A percentile compares a stretch with the other conserved stretches of the same genome.
phyloP scores from a whole-genome alignment of 1,139 yeast genomes.

The Taphrina wiesneri region DNA sequence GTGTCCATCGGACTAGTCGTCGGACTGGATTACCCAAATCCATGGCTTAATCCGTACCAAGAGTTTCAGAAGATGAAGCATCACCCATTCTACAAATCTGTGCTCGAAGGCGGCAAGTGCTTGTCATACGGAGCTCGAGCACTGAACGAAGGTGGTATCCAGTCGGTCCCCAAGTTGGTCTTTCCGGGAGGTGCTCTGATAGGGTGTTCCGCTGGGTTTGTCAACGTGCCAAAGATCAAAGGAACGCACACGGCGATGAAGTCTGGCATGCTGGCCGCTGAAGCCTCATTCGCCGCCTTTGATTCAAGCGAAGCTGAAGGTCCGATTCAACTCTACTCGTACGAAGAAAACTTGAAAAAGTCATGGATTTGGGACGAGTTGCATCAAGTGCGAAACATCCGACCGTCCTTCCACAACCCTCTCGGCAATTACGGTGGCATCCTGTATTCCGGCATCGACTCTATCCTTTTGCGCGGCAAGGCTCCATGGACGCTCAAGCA shows the following conservation, averaged over 20 bases:
- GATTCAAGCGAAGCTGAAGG: slow-evolving; percentile 50
- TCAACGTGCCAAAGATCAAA: slow-evolving; percentile 94
- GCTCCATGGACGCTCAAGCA: slow-evolving; percentile 87
- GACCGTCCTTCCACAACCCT: slow-evolving; percentile 81
- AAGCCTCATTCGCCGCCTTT: slow-evolving; percentile 64
- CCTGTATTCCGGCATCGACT: slow-evolving; percentile 79
- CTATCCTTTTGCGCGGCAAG: slow-evolving; percentile 71
- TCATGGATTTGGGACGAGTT: slow-evolving; percentile 90
- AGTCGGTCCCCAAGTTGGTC: slow-evolving; percentile 79
- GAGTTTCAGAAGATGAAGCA: slow-evolving; percentile 93
- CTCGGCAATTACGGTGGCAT: slow-evolving; percentile 78
- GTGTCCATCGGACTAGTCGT: slow-evolving; percentile 88
- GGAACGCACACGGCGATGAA: slow-evolving; percentile 99
- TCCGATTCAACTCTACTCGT: slow-evolving; percentile 57
- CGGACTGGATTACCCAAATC: slow-evolving; percentile 90
- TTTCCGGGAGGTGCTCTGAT: slow-evolving; percentile 96
- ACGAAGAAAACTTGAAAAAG: slow-evolving; percentile 62
- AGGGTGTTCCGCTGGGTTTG: slow-evolving; percentile 94
- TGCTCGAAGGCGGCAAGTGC: slow-evolving; percentile 85
- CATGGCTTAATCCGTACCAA: slow-evolving; percentile 90
- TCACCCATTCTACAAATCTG: slow-evolving; percentile 79
- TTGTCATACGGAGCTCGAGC: slow-evolving; percentile 94
- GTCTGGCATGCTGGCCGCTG: slow-evolving; percentile 93
- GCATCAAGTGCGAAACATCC: slow-evolving; percentile 76
- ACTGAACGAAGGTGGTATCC: slow-evolving; percentile 91